Conservation (phyloP, 192 early-diverging fungal species). For the Mortierella antarctica region DNA sequence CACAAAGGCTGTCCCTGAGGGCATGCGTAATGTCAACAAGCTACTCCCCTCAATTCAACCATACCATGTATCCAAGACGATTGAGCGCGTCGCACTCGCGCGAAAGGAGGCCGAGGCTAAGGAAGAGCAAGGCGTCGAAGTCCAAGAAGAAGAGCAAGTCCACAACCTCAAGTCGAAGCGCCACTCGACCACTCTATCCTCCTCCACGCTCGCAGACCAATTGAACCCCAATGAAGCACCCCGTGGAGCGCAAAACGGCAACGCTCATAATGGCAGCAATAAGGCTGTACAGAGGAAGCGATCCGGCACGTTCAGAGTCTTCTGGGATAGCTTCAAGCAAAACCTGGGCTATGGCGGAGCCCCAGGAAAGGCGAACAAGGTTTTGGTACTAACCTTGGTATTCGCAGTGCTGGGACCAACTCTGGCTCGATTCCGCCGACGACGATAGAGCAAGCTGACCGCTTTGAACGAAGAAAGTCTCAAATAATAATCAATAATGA, state of each 20-base stretch:
- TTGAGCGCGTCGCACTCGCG: not conserved
- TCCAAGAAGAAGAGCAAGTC: slow-evolving; percentile 1
- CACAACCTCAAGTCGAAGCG: slow-evolving; percentile 4
- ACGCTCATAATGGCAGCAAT: not conserved
- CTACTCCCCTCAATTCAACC: slow-evolving; percentile 9
- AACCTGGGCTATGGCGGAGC: slow-evolving; percentile 19
- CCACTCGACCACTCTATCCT: not conserved
- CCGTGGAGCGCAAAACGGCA: no score
- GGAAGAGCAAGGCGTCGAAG: slow-evolving; percentile 3
- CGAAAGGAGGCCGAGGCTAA: not conserved
- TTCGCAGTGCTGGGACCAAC: slow-evolving; percentile 37
- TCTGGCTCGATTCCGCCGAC: slow-evolving; percentile 20
- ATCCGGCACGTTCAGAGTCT: slow-evolving; percentile 15
- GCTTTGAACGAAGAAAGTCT: no score
- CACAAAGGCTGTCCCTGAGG: slow-evolving; percentile 45
- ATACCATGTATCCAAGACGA: slow-evolving; percentile 18
- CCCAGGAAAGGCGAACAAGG: slow-evolving; percentile 17
- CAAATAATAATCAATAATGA: no score
- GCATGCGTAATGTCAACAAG: slow-evolving; percentile 44
- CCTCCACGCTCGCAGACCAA: not conserved
- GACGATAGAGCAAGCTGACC: not conserved
- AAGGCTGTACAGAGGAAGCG: slow-evolving; percentile 14
- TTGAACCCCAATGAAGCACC: no score
- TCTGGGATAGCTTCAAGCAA: slow-evolving; percentile 40
- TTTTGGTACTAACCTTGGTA: slow-evolving; percentile 20